Conservation (phyloP, 2,329 filamentous ascomycete genomes). For the Atkinsonella hypoxylon region DNA sequence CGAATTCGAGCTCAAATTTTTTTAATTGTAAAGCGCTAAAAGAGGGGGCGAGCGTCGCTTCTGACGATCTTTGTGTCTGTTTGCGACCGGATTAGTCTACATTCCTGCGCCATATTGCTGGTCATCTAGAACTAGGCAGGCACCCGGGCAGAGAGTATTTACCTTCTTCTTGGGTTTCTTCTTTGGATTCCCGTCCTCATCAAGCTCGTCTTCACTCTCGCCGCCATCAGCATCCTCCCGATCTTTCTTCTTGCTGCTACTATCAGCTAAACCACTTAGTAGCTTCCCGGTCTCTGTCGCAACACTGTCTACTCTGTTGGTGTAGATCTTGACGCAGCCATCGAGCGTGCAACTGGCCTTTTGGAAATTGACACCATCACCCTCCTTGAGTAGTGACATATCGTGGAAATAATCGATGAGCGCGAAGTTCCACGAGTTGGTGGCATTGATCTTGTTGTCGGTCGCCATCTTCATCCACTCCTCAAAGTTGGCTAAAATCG, state of each 20-base stretch:
- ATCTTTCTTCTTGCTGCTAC: conserved; percentile 59
- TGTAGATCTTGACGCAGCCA: conserved; percentile 98
- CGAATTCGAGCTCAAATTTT: conserved; percentile 94
- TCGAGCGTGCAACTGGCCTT: conserved; percentile 96
- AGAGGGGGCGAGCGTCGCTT: conserved; percentile 82
- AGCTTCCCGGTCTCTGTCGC: conserved; percentile 95
- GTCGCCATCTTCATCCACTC: conserved; percentile 99
- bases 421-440: conserved; percentile 99
- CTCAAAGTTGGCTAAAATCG: conserved; percentile 94
- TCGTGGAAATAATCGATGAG: conserved; percentile 99
- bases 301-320: conserved; percentile 93
- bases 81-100: background rate
- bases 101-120: background rate
- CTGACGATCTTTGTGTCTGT: conserved; percentile 63
- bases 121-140: background rate
- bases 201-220: conserved; percentile 49
- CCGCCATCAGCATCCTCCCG: conserved; percentile 57
- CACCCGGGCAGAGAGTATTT: conserved; percentile 11
- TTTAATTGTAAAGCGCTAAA: conserved; percentile 86
- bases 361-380: conserved; percentile 95
- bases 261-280: conserved; percentile 84
- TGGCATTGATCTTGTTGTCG: conserved; percentile 97
- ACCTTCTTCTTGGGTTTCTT: conserved; percentile 69
- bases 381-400: conserved; percentile 93
- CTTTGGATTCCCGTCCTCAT: conserved; percentile 46